These are phyloP conservation scores for Ophiostoma pallidulum DNA, from an alignment of 2,329 filamentous ascomycete species.

Conservation along the genomic window DNA sequence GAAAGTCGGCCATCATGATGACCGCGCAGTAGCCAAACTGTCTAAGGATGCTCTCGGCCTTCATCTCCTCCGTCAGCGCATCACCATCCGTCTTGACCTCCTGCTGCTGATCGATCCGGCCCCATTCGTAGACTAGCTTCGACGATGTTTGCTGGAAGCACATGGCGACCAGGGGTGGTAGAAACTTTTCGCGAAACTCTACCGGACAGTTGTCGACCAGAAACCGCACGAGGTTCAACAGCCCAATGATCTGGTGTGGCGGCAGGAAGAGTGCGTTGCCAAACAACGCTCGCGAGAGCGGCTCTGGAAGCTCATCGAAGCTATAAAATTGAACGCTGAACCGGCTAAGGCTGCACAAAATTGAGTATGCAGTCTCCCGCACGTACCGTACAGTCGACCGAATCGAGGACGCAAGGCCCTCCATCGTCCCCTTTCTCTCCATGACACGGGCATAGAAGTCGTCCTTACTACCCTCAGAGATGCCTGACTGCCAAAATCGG, in stretches of 20 bases:
- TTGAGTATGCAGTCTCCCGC: constrained; percentile 86
- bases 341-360: constrained; percentile 86
- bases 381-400: constrained; percentile 82
- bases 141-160: constrained; percentile 79
- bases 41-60: constrained; percentile 86
- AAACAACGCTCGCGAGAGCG: constrained; percentile 76
- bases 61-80: constrained; percentile 91
- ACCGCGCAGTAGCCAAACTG: constrained; percentile 89
- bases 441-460: constrained; percentile 92
- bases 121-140: constrained; percentile 85
- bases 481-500: constrained; percentile 96
- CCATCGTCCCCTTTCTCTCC: constrained; percentile 78
- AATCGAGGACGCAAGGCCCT: constrained; percentile 89
- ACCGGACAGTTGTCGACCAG: constrained; percentile 88
- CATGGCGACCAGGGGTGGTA: constrained; percentile 72
- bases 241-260: constrained; percentile 86
- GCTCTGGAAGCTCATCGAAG: constrained; percentile 71
- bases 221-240: constrained; percentile 79
- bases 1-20: constrained; percentile 79
- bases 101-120: constrained; percentile 57
- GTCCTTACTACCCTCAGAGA: constrained; percentile 89
- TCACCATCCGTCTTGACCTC: constrained; percentile 58
- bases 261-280: constrained; percentile 73
- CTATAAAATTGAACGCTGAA: constrained; percentile 85
- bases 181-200: constrained; percentile 64